These are phyloP conservation scores for Cladophialophora exuberans DNA, from an alignment of 2,329 filamentous ascomycete genomes.

Conservation along the genomic window DNA sequence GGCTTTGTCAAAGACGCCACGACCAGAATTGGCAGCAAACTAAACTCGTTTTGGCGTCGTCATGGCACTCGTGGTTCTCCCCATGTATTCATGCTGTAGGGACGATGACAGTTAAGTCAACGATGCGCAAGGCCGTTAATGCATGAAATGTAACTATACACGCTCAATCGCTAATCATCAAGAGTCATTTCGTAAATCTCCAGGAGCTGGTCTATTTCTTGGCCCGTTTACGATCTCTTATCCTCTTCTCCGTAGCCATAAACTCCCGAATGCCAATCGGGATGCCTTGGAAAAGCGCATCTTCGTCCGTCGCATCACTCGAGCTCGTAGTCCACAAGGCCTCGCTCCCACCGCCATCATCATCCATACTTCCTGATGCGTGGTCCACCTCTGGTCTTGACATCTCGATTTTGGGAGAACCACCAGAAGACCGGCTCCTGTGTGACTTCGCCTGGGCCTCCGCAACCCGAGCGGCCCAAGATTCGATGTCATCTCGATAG, in stretches of 20 bases:
- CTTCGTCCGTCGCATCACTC: slow-evolving; percentile 46
- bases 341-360: slow-evolving; percentile 77
- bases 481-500: slow-evolving; percentile 89
- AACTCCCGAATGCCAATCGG: slow-evolving; percentile 95
- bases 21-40: too few relatives aligned
- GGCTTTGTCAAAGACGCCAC: too few relatives aligned
- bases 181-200: too few relatives aligned
- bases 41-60: too few relatives aligned
- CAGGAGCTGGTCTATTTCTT: background rate
- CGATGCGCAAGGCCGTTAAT: too few relatives aligned
- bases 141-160: too few relatives aligned
- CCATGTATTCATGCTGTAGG: too few relatives aligned
- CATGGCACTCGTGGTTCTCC: too few relatives aligned
- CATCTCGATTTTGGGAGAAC: slow-evolving; percentile 33
- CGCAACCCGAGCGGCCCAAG: slow-evolving; percentile 71
- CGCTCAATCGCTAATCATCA: too few relatives aligned
- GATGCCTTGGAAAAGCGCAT: slow-evolving; percentile 72
- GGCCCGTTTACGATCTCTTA: slow-evolving; percentile 70
- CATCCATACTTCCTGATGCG: slow-evolving; percentile 69
- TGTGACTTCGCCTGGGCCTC: slow-evolving; percentile 59
- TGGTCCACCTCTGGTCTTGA: slow-evolving; percentile 47
- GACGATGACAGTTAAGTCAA: too few relatives aligned
- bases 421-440: slow-evolving; percentile 18
- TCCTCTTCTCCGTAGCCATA: slow-evolving; percentile 92
- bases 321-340: slow-evolving; percentile 62